Evolutionary conservation across 257 asterid species (phyloP).

Genomic region (Rauvolfia tetraphylla): DNA sequence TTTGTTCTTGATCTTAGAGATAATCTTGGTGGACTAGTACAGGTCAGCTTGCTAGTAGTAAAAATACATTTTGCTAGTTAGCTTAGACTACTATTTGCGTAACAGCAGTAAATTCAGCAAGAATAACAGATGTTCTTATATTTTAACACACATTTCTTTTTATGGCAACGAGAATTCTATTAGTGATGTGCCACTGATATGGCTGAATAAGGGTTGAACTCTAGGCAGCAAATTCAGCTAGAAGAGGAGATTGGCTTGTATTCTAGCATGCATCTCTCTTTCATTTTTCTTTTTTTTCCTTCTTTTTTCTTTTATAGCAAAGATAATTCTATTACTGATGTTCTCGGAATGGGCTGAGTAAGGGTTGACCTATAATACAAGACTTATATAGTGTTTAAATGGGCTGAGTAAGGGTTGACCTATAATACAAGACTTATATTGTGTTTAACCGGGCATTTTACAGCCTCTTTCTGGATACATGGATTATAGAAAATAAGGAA

Average conservation of each 20-base stretch:
- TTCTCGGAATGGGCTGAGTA: not conserved
- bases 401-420: not conserved
- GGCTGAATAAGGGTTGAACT: not conserved
- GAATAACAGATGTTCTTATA: not conserved
- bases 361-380: not conserved
- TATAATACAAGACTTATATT: not conserved
- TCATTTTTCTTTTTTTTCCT: not conserved
- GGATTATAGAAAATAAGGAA: not conserved
- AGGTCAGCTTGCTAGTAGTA: constrained; percentile 45
- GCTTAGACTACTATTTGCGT: not conserved
- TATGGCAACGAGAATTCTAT: not conserved
- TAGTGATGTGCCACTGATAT: not conserved
- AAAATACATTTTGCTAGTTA: not conserved
- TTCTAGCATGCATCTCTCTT: no score
- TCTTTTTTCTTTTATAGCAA: not conserved
- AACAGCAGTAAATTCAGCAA: not conserved
- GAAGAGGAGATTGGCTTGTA: no score
- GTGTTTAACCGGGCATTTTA: not conserved
- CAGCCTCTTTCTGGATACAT: not conserved
- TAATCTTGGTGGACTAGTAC: constrained; percentile 97
- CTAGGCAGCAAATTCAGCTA: no score
- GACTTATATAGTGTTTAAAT: not conserved
- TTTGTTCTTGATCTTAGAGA: constrained; percentile 97
- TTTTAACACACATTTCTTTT: not conserved
- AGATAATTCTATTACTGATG: not conserved